These are phyloP conservation scores for Cerioporus squamosus DNA, from an alignment of 1,284 basidiomycete species.

Conservation along the genomic window DNA sequence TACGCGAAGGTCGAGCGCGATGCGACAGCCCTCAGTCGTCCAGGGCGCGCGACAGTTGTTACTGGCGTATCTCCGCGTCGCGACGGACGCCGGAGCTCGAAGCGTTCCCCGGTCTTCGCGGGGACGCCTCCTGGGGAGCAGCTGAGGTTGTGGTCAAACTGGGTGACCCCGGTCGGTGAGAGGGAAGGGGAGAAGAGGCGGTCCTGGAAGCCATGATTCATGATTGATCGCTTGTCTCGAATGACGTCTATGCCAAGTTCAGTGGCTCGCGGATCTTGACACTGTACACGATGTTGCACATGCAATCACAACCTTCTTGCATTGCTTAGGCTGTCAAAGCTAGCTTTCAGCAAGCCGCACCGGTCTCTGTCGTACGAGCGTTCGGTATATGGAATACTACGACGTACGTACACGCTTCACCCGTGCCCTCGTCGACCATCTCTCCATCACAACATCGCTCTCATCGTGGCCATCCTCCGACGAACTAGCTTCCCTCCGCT, in stretches of 20 bases:
- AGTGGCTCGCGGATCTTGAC: not conserved
- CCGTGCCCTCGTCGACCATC: too few relatives aligned
- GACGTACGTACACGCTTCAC: too few relatives aligned
- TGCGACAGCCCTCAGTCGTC: not conserved
- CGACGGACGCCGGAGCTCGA: not conserved
- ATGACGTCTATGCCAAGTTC: not conserved
- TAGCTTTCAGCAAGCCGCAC: too few relatives aligned
- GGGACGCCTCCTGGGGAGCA: not conserved
- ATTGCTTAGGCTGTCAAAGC: too few relatives aligned
- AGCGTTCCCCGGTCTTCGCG: not conserved
- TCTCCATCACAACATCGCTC: too few relatives aligned
- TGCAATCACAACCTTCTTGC: too few relatives aligned
- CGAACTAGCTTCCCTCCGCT: too few relatives aligned
- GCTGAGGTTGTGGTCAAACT: slow-evolving; percentile 15
- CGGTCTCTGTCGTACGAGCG: too few relatives aligned
- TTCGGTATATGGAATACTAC: too few relatives aligned
- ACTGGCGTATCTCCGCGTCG: not conserved
- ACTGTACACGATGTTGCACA: too few relatives aligned
- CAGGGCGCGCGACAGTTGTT: not conserved
- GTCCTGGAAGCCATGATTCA: slow-evolving; percentile 10
- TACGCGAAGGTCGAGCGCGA: not conserved
- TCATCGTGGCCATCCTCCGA: not conserved
- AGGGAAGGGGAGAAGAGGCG: not conserved
- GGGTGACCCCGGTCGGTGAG: slow-evolving; percentile 15
- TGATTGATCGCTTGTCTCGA: not conserved